A percentile compares a stretch with the other conserved stretches of the same genome.
phyloP scores from a whole-genome alignment of 768 basidiomycete species.

The Suillus discolor region DNA sequence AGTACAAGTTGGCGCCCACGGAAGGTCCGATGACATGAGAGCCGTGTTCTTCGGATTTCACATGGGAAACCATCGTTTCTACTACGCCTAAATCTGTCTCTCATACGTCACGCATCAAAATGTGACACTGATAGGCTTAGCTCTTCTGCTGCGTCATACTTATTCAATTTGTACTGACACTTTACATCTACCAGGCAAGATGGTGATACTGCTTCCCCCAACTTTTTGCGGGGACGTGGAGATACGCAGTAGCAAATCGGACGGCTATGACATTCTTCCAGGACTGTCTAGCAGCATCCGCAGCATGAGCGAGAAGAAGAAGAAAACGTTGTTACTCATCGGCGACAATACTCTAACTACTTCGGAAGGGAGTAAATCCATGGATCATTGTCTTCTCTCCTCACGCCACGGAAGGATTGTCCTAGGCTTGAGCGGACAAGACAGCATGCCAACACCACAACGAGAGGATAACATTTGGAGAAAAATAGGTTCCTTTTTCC shows the following conservation, averaged over 20 bases:
- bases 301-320: conserved; percentile 25
- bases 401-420: conserved; percentile 41
- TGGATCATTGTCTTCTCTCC: conserved; percentile 43
- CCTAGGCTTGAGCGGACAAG: conserved; percentile 46
- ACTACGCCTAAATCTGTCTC: conserved; percentile 15
- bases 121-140: neutral
- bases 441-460: conserved; percentile 26
- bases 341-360: conserved; percentile 28
- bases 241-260: conserved; percentile 32
- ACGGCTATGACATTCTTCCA: conserved; percentile 38
- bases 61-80: neutral
- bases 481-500: conserved; percentile 32
- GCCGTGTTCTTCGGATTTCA: conserved; percentile 6
- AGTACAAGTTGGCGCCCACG: neutral
- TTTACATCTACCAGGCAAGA: conserved; percentile 30
- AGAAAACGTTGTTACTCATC: conserved; percentile 3
- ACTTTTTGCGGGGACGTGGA: conserved; percentile 42
- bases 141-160: neutral
- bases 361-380: conserved; percentile 19
- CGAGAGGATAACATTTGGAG: conserved; percentile 43
- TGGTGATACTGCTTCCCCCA: conserved; percentile 38
- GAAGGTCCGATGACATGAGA: neutral
- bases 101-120: neutral
- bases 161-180: conserved; percentile 7
- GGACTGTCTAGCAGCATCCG: conserved; percentile 31